Evolutionary conservation across 2,329 filamentous ascomycete genomes (phyloP), one percentile per base, ranked within the genome.

Genomic region (Pleurostoma richardsiae): DNA sequence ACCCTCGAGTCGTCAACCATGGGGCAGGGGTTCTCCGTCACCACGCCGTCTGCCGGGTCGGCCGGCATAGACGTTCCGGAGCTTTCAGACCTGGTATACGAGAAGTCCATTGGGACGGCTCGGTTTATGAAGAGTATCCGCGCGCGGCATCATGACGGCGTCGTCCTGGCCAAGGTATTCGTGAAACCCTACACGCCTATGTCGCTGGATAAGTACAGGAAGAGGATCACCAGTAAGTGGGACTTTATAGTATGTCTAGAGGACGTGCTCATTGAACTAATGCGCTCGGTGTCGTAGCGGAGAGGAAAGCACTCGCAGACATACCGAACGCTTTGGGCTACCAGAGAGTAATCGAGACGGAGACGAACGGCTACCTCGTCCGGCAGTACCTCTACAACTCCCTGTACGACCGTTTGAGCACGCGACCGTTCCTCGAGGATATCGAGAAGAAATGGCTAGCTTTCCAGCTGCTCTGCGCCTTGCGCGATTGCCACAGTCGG

Each of bases 381-480:
- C 86, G 94, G 44, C 95, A 97, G 67, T 97, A 88, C 63, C 83
- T 97, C 50, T 94, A 97, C 68, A 96, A 88, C 73, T 97, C 94
- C 28, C 79, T 99, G 4, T 99, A 99, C 70, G 94, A 99, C 70
- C 88, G 94, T 45, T 83, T 99, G 67, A 95, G 94, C 67, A 99
- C 94, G 6, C 83, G 95, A 6, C 95, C 94, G 0, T 99, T 99
- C 57, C 74, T 97, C 7, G 95, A 99, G 67, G 89, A 95, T 54
- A 94, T 99, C 54, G 94, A 99, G 67, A 97, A 96, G 77, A 96
- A 95, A 71, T 99, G 94, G 94, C 79, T 99, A 43, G 88, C 92
- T 0, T 99, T 96, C 59, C 94, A 99, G 70, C 79, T 99, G 3
- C 78, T 99, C 8, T 96, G 90, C 65, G 91, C 89, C 3, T 73